These are phyloP conservation scores for Micractinium sp. DNA, from an alignment of 139 green algal genomes.

Conservation along the genomic window DNA sequence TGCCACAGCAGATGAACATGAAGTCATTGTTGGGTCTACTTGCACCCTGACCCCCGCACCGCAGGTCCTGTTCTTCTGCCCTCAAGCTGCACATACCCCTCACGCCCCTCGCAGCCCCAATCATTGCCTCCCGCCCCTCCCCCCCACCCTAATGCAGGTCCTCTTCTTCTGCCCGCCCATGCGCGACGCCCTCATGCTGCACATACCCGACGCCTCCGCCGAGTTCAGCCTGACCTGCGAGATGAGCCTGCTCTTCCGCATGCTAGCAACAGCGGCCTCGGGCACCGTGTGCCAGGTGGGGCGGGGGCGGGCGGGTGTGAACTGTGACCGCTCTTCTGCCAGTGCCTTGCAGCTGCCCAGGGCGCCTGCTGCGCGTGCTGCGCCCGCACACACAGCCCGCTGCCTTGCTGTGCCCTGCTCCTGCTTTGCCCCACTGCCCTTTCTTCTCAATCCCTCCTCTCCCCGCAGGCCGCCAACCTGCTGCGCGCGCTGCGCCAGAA, in stretches of 20 bases:
- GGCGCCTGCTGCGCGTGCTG: slow-evolving; percentile 9
- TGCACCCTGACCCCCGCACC: too few species aligned
- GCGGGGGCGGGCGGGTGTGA: not conserved
- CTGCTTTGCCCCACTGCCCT: not conserved
- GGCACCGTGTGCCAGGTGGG: slow-evolving; percentile 74
- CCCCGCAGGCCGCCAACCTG: slow-evolving; percentile 82
- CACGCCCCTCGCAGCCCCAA: too few species aligned
- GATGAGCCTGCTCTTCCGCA: slow-evolving; percentile 89
- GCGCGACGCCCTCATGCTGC: slow-evolving; percentile 60
- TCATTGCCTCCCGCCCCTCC: too few species aligned
- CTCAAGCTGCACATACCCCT: slow-evolving; percentile 67
- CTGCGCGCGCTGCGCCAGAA: slow-evolving; percentile 84
- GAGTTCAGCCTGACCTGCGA: slow-evolving; percentile 94
- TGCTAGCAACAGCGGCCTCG: slow-evolving; percentile 69
- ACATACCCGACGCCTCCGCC: slow-evolving; percentile 69
- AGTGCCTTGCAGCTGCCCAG: too few species aligned
- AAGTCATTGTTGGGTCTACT: too few species aligned
- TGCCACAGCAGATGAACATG: too few species aligned
- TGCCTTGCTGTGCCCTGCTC: too few species aligned
- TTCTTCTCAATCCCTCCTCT: too few species aligned
- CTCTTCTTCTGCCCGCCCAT: slow-evolving; percentile 89
- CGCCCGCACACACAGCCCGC: too few species aligned
- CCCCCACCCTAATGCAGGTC: slow-evolving; percentile 60
- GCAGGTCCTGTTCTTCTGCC: slow-evolving; percentile 90
- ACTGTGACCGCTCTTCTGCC: not conserved